Evolutionary conservation across 2,329 filamentous ascomycete species (phyloP).

Genomic region (Xylariaceae sp.): DNA sequence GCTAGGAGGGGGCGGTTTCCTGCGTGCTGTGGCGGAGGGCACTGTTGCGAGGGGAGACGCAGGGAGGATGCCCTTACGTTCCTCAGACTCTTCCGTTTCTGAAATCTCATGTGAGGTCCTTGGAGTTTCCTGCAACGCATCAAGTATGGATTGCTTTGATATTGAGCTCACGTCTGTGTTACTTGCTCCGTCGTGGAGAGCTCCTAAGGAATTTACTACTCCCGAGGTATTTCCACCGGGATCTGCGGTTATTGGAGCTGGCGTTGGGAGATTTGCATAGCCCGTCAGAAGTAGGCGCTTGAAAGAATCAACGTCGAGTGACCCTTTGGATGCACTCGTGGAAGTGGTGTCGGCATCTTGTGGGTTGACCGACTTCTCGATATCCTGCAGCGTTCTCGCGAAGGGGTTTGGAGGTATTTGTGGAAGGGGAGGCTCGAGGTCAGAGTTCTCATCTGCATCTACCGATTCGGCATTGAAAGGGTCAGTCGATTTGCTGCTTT

Average conservation of each 20-base stretch:
- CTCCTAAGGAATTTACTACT: constrained; percentile 33
- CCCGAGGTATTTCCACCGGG: constrained; percentile 27
- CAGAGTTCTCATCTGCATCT: constrained; percentile 22
- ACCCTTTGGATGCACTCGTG: constrained; percentile 45
- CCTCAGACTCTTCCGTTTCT: constrained; percentile 55
- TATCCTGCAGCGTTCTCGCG: constrained; percentile 59
- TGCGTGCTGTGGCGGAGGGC: constrained; percentile 39
- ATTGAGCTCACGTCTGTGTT: constrained; percentile 64
- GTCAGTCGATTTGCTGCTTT: constrained; percentile 35
- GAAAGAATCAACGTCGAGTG: constrained; percentile 80
- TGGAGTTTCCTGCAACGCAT: constrained; percentile 57
- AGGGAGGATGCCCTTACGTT: constrained; percentile 46
- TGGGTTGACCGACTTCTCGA: constrained; percentile 47
- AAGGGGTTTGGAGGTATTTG: constrained; percentile 59
- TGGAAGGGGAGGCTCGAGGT: constrained; percentile 29
- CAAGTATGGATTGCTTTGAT: constrained; percentile 64
- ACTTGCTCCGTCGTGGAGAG: constrained; percentile 51
- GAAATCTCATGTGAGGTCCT: constrained; percentile 65
- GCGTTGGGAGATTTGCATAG: constrained; percentile 50
- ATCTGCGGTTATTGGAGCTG: constrained; percentile 37
- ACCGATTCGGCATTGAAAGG: constrained; percentile 32
- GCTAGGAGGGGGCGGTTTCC: constrained; percentile 73
- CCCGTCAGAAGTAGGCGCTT: constrained; percentile 78
- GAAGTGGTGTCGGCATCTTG: constrained; percentile 43
- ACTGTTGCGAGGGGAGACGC: constrained; percentile 34